These are phyloP conservation scores for Populus hybrid DNA, from an alignment of 441 rosid genomes.

Conservation along the genomic window DNA sequence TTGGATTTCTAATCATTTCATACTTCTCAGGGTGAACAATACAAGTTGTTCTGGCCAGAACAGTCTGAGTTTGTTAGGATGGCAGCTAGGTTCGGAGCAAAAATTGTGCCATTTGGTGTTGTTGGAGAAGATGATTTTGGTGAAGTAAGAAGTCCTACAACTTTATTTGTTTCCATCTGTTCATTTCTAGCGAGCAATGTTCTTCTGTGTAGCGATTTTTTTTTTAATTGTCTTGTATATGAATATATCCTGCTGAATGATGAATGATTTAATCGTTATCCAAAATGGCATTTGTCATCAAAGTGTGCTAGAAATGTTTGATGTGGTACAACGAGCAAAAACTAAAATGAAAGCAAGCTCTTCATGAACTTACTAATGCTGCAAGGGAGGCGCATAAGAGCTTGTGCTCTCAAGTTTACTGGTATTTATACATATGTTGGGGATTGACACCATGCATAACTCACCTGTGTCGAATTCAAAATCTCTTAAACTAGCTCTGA, in stretches of 20 bases:
- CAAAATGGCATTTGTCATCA: no score
- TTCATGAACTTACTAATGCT: no score
- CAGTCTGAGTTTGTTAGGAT: constrained; percentile 78
- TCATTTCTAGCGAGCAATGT: not conserved
- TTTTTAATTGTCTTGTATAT: no score
- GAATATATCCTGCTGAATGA: no score
- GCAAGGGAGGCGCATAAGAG: no score
- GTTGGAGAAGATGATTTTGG: constrained; percentile 90
- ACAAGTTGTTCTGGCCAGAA: constrained; percentile 89
- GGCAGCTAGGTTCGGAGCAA: constrained; percentile 88
- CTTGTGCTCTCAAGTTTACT: not conserved
- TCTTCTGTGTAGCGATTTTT: no score
- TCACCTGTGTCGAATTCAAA: not conserved
- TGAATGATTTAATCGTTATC: no score
- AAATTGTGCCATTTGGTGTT: constrained; percentile 75
- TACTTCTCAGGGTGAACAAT: constrained; percentile 70
- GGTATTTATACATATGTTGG: no score
- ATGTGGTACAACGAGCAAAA: not conserved
- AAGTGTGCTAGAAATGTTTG: no score
- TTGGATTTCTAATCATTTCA: not conserved
- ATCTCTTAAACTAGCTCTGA: not conserved
- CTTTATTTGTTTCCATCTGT: not conserved
- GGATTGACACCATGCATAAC: not conserved
- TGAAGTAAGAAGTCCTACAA: constrained; percentile 34
- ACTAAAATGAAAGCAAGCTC: no score